phyloP scores from a whole-genome alignment of 805 yeast species.

The Danielia oregonensis region DNA sequence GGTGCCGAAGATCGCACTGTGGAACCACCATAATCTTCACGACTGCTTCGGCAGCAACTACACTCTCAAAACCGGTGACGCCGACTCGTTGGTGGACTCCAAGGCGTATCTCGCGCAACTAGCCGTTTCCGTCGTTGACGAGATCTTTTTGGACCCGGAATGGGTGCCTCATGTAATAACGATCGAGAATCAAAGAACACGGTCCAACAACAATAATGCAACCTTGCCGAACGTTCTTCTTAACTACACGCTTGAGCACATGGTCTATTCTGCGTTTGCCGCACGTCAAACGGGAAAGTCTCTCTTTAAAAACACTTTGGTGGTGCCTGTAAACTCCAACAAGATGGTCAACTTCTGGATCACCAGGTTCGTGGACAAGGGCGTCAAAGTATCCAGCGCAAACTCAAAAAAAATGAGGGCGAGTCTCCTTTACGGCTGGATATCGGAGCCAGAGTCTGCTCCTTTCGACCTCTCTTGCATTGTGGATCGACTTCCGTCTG shows the following conservation, averaged over 20 bases:
- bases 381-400: conserved; percentile 6
- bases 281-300: conserved; percentile 13
- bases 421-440: conserved; percentile 12
- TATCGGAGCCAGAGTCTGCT: conserved; percentile 7
- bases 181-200: conserved; percentile 39
- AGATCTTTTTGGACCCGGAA: conserved; percentile 11
- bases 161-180: conserved; percentile 25
- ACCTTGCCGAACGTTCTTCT: conserved; percentile 38
- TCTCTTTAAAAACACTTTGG: conserved; percentile 11
- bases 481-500: conserved; percentile 1
- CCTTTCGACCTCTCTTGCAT: conserved; percentile 6
- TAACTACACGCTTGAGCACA: conserved; percentile 36
- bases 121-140: conserved; percentile 18
- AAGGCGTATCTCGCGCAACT: conserved; percentile 25
- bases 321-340: conserved; percentile 34
- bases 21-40: conserved; percentile 28
- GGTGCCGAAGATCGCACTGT: conserved; percentile 7
- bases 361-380: conserved; percentile 27
- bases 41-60: conserved; percentile 16
- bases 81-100: conserved; percentile 19
- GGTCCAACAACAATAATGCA: conserved; percentile 28
- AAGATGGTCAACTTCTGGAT: conserved; percentile 39
- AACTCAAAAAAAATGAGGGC: conserved; percentile 10
- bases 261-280: conserved; percentile 29
- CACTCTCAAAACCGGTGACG: conserved; percentile 5